Evolutionary conservation across 352 stramenopile genomes (phyloP).

Genomic region (Saprolegnia parasitica): DNA sequence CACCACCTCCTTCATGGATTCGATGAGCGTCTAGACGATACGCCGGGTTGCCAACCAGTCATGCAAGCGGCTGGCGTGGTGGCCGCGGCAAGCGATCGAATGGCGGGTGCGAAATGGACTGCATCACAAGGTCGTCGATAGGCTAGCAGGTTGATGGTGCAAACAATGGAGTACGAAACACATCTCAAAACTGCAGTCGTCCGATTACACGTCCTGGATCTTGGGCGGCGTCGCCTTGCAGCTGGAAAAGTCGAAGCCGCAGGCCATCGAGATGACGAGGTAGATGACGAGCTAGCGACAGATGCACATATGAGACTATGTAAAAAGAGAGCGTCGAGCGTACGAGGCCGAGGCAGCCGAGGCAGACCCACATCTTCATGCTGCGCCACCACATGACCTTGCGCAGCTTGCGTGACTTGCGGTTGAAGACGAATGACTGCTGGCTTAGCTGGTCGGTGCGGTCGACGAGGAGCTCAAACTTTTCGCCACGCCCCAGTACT

Average conservation of each 20-base stretch:
- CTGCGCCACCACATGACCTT: constrained; percentile 85
- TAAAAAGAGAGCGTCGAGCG: constrained; percentile 17
- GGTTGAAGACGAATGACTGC: constrained; percentile 96
- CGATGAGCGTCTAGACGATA: no score
- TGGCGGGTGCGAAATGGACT: no score
- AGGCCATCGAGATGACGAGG: constrained; percentile 83
- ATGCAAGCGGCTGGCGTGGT: no score
- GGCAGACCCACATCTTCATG: constrained; percentile 80
- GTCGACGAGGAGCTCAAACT: constrained; percentile 94
- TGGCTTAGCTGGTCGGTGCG: constrained; percentile 95
- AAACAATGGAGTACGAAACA: constrained; percentile 28
- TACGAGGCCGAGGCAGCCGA: constrained; percentile 65
- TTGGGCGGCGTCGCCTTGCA: constrained; percentile 36
- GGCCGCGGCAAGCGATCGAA: no score
- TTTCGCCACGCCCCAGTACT: constrained; percentile 97
- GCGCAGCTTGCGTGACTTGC: constrained; percentile 84
- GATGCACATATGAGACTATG: neutral
- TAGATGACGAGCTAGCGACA: constrained; percentile 70
- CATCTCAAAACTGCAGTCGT: constrained; percentile 9
- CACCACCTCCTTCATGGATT: no score
- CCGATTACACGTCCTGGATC: constrained; percentile 32
- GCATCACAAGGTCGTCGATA: neutral
- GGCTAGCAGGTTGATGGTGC: constrained; percentile 18
- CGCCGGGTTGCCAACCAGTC: no score
- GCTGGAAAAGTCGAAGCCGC: constrained; percentile 76